Percentiles rank a stretch among this genome's conserved stretches.
Evolutionary conservation across 2,329 filamentous ascomycete genomes (phyloP).

Genomic region (Calycina herbarum): DNA sequence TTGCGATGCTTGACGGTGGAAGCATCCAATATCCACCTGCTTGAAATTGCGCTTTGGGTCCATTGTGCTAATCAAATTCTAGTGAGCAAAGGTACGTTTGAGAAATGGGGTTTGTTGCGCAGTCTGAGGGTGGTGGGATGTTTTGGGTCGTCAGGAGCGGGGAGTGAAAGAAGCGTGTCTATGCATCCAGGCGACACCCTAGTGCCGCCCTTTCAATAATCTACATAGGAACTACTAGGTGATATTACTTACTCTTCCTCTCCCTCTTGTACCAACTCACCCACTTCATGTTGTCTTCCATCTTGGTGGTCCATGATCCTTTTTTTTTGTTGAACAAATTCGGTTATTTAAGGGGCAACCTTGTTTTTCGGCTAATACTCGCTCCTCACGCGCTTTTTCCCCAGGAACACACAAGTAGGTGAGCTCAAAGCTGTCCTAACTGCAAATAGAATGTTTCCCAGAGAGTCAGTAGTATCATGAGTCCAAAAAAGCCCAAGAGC

Average conservation of each 20-base stretch:
- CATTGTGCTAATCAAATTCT: background rate
- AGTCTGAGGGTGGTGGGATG: background rate
- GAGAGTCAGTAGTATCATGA: background rate
- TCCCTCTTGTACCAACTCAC: background rate
- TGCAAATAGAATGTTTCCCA: background rate
- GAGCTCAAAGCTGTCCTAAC: background rate
- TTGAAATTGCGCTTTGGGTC: conserved; percentile 7
- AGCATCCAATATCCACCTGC: conserved; percentile 22
- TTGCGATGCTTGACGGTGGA: conserved; percentile 17
- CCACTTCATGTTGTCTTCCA: background rate
- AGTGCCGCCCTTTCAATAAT: background rate
- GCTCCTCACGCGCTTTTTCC: background rate
- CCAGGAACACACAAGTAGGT: background rate
- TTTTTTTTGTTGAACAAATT: background rate
- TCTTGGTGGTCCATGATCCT: background rate
- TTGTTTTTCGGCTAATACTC: background rate
- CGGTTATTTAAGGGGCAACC: conserved; percentile 1
- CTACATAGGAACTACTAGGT: background rate
- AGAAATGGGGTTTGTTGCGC: background rate
- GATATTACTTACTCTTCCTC: conserved; percentile 1
- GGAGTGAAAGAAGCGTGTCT: background rate
- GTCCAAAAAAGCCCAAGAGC: background rate
- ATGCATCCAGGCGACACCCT: background rate
- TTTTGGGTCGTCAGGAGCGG: background rate
- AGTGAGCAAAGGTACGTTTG: background rate